Base-by-base conservation (phyloP, 331 rosid genomes). In the Spiraea crenata region DNA sequence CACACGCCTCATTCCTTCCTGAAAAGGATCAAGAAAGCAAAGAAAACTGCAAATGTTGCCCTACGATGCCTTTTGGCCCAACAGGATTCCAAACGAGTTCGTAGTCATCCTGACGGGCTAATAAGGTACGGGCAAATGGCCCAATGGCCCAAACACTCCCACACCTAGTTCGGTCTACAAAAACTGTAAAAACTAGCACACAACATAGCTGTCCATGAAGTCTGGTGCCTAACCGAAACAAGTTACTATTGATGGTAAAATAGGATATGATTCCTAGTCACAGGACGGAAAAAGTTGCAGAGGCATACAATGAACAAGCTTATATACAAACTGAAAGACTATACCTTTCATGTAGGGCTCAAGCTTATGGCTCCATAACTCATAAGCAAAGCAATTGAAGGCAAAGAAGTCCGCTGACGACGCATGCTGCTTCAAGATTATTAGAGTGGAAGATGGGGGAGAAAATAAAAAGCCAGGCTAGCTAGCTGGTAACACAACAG, bases 251-350 rank as follows among this genome's bases (percentile, higher is more conserved):
- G 31, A 25, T 25, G 31, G 45, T 69, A 63, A 69, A 57, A 59
- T 20, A 37, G 61, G 7, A 37, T 16, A 25, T 47, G 11, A 20
- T 57, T 19, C 57, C 35, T 67, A 65, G 10, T 60, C 65, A 74
- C 67, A 75, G 54, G 76, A 51, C 66, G 83, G 79, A 82, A 67
- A 56, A 59, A 34, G 74, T 77, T 69, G 77, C 79, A 12, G 66
- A 84, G 46, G 52, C 76, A 80, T 74, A 70, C 78, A 75, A 67
- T 25, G 54, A 77, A 63, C 86, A 77, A 70, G 39, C 71, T 60
- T 83, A 87, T 89, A 57, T 77, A 87, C 93, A 85, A 70, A 59
- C 79, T 64, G 46, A 60, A 66, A 72, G 71, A 41, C 40, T 38
- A 61, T 50, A 14, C 59, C 70, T 34, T 59, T 34, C 55, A 67